phyloP scores from a whole-genome alignment of 192 early-diverging fungal genomes.

The Obelidium mucronatum region DNA sequence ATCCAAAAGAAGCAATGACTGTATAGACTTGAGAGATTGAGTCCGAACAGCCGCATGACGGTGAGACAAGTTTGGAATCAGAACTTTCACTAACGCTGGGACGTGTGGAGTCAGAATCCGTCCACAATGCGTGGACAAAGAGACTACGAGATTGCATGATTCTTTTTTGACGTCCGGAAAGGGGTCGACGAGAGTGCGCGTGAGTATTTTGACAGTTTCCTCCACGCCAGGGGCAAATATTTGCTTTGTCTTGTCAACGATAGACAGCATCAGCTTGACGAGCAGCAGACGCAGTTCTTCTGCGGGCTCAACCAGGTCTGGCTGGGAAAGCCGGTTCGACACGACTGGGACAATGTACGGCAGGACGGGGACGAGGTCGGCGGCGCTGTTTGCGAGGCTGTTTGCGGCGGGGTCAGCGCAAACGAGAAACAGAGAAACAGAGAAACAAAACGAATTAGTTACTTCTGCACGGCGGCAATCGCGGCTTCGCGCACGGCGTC shows the following conservation, averaged over 20 bases:
- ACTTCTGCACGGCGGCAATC: not conserved
- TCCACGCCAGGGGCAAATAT: conserved; percentile 59
- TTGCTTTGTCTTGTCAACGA: conserved; percentile 34
- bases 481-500: not conserved
- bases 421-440: not conserved
- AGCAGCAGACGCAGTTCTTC: conserved; percentile 61
- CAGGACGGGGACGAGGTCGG: conserved; percentile 43
- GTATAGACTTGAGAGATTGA: conserved; percentile 45
- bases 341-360: conserved; percentile 52
- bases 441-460: not conserved
- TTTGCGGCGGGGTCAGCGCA: conserved; percentile 8
- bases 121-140: not conserved
- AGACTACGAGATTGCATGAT: not conserved
- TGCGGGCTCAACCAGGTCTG: conserved; percentile 55
- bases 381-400: conserved; percentile 8
- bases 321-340: conserved; percentile 48
- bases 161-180: conserved; percentile 63
- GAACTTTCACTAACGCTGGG: not conserved
- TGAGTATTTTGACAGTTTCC: conserved; percentile 52
- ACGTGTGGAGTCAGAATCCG: not conserved
- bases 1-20: conserved; percentile 50
- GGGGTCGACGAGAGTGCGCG: conserved; percentile 48
- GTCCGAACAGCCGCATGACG: conserved; percentile 59
- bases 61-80: conserved; percentile 25
- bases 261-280: conserved; percentile 35